Conservation (phyloP, 176 grass and related monocot species). For the Hyparrhenia diplandra region DNA sequence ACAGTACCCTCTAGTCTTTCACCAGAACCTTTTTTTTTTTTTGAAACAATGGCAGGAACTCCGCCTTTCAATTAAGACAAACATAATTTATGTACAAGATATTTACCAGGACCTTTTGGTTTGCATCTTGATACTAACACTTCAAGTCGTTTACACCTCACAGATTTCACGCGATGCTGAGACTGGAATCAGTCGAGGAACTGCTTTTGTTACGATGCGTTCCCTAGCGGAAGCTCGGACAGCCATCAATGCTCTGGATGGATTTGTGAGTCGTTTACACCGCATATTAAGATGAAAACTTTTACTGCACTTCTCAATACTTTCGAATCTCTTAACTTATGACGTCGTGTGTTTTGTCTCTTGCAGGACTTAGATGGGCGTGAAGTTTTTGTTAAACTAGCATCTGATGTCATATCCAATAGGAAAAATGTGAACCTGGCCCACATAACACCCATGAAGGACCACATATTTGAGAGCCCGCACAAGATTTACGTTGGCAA, state of each 20-base stretch:
- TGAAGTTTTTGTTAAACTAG: constrained; percentile 68
- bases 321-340: not conserved
- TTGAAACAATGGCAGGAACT: no score
- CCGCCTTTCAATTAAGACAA: no score
- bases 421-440: constrained; percentile 35
- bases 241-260: constrained; percentile 58
- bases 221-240: constrained; percentile 57
- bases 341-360: not conserved
- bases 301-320: not conserved
- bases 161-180: constrained; percentile 55
- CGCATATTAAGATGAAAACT: not conserved
- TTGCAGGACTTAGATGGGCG: constrained; percentile 66
- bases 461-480: constrained; percentile 63
- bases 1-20: not conserved
- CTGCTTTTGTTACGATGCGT: constrained; percentile 62
- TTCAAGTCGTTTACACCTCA: not conserved
- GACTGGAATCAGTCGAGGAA: constrained; percentile 70
- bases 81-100: no score
- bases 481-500: constrained; percentile 77
- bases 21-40: no score
- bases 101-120: not conserved
- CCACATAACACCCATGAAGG: constrained; percentile 50
- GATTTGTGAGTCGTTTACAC: constrained; percentile 41
- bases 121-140: not conserved
- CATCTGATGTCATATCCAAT: constrained; percentile 42